Evolutionary conservation across 306 rosid genomes (phyloP).

Genomic region (Inga oerstediana): DNA sequence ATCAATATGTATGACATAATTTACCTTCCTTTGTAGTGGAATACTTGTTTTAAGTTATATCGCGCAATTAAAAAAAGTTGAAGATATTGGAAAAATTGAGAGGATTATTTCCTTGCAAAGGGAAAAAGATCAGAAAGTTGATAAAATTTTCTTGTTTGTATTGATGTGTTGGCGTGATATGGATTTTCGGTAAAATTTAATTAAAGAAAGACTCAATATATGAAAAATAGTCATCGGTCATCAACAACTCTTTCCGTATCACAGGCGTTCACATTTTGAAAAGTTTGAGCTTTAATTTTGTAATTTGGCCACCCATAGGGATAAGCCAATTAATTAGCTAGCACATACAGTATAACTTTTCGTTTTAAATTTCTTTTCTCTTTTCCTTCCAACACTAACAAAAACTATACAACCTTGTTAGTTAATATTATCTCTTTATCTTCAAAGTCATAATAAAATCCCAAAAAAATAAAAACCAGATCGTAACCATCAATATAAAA

Average conservation of each 20-base stretch:
- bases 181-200: not conserved
- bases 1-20: too few relatives aligned
- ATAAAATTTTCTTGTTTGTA: not conserved
- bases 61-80: too few relatives aligned
- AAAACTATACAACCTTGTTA: not conserved
- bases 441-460: not conserved
- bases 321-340: not conserved
- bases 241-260: slow-evolving; percentile 9
- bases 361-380: not conserved
- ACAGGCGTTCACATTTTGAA: not conserved
- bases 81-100: not conserved
- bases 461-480: too few relatives aligned
- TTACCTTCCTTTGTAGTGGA: not conserved
- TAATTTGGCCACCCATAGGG: not conserved
- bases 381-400: not conserved
- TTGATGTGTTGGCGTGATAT: not conserved
- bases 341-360: not conserved
- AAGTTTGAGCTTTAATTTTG: not conserved
- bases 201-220: not conserved
- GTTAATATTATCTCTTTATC: not conserved
- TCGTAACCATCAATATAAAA: not conserved
- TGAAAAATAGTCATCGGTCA: not conserved
- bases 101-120: not conserved
- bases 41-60: not conserved
- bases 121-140: not conserved